Conservation (phyloP, 768 basidiomycete species). For the Roridomyces roridus region DNA sequence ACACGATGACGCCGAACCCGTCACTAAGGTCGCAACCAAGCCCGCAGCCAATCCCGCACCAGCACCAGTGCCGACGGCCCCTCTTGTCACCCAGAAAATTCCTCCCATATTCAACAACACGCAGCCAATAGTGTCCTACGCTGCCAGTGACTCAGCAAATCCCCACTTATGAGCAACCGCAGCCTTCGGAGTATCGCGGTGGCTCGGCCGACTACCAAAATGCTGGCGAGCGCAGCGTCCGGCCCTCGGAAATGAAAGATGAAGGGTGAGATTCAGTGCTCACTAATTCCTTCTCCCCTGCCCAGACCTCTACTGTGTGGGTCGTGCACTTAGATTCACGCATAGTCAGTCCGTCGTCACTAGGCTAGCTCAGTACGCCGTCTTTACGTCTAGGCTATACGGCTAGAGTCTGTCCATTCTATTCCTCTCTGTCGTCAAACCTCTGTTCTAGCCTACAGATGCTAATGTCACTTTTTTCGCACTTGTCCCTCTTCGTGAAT, state of each 20-base stretch:
- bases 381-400: too few species aligned
- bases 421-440: conserved; percentile 62
- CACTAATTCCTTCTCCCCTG: conserved; percentile 14
- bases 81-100: conserved; percentile 13
- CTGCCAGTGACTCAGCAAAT: conserved; percentile 68
- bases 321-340: conserved; percentile 27
- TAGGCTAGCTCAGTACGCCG: too few species aligned
- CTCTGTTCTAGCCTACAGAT: conserved; percentile 78
- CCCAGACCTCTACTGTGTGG: conserved; percentile 16
- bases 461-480: conserved; percentile 75
- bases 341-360: conserved; percentile 61
- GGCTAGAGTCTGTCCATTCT: conserved; percentile 71
- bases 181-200: conserved; percentile 56
- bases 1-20: conserved; percentile 41
- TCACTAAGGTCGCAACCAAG: conserved; percentile 28
- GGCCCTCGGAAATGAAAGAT: conserved; percentile 94
- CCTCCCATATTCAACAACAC: conserved; percentile 17
- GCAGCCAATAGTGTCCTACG: conserved; percentile 23
- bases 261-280: conserved; percentile 84
- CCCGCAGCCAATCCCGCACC: conserved; percentile 27
- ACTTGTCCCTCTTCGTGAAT: conserved; percentile 30
- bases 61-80: conserved; percentile 17
- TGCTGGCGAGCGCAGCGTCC: conserved; percentile 67
- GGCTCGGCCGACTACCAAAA: conserved; percentile 45
- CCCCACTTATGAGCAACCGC: conserved; percentile 76